These are phyloP conservation scores for Tulasnella sp. DNA, from an alignment of 768 basidiomycete genomes.

Conservation along the genomic window DNA sequence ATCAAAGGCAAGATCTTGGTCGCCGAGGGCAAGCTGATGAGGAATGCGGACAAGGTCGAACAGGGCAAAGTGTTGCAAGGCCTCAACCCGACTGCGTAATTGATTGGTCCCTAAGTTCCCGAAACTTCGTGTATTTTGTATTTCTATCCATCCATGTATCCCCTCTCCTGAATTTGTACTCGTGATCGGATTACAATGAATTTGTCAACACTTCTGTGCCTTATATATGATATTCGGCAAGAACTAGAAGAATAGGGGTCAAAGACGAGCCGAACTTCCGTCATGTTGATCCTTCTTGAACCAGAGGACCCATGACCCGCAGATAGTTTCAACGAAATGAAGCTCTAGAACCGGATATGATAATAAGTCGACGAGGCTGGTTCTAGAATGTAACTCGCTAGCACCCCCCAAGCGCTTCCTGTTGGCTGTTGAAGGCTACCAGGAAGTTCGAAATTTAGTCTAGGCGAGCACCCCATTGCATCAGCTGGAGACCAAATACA, in stretches of 20 bases:
- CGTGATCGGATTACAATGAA: not conserved
- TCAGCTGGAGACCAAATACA: no score
- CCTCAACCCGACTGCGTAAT: not conserved
- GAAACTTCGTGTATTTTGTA: not conserved
- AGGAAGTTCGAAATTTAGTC: not conserved
- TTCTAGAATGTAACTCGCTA: not conserved
- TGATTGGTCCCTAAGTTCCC: not conserved
- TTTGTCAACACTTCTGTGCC: not conserved
- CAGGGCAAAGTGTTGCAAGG: conserved; percentile 20
- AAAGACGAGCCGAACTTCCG: not conserved
- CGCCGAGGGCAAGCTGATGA: conserved; percentile 17
- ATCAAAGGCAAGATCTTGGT: conserved; percentile 26
- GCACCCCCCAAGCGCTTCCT: not conserved
- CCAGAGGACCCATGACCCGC: not conserved
- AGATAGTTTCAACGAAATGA: not conserved
- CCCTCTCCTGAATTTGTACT: not conserved
- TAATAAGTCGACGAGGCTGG: not conserved
- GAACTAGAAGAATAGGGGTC: not conserved
- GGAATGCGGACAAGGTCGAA: conserved; percentile 15
- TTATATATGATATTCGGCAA: not conserved
- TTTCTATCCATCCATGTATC: not conserved
- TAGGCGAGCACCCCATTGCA: no score
- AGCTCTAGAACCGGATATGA: not conserved
- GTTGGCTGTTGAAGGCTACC: no score
- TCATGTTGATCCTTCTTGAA: not conserved